Base-by-base conservation (phyloP, 352 stramenopile genomes). In the Phytophthora tubulina region DNA sequence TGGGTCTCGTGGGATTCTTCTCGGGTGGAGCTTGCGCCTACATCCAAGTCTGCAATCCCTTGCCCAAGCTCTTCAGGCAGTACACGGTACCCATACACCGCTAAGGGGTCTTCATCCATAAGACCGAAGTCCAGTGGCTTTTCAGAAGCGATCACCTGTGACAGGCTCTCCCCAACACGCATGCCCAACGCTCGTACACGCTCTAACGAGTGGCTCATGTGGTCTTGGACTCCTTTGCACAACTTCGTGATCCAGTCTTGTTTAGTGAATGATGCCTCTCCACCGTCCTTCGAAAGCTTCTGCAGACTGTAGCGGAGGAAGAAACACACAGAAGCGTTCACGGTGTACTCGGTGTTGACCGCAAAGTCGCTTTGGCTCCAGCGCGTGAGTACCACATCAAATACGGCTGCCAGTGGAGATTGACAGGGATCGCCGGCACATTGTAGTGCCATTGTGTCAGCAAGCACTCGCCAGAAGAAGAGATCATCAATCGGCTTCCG, bases 201-300 rank as follows among this genome's bases (percentile, higher is more conserved):
- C 64, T 87, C 76, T 6, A 91, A 51, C 3, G 84, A 91, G 55
- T 93, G 82, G 7, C 63, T 75, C 82, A 94, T 91, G 72, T 93
- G 85, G 11, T 81, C 71, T 74, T 94, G 87, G 3, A 94, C 82
- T 11, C 87, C 87, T 59, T 90, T 88, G 59, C 85, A 92, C 11
- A 94, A 45, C 63, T 88, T 88, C 17, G 81, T 76, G 11, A 83
- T 82, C 85, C 87, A 94, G 48, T 90, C 82, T 27, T 73, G 73
- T 4, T 82, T 36, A 3, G 38, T 53, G n/a, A 88, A 82, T 33
- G 45, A 33, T 53, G 46, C 53, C 15, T 56, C 53, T 13, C 39
- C 33, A 17, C 68, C 54, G 21, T 50, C 21, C 6, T 67, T 33
- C 15, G 70, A 53, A 14, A 94, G 56, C 27, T 66, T 64, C 6